Evolutionary conservation across 2,329 filamentous ascomycete species (phyloP).

Genomic region (Cladophialophora chaetospira): DNA sequence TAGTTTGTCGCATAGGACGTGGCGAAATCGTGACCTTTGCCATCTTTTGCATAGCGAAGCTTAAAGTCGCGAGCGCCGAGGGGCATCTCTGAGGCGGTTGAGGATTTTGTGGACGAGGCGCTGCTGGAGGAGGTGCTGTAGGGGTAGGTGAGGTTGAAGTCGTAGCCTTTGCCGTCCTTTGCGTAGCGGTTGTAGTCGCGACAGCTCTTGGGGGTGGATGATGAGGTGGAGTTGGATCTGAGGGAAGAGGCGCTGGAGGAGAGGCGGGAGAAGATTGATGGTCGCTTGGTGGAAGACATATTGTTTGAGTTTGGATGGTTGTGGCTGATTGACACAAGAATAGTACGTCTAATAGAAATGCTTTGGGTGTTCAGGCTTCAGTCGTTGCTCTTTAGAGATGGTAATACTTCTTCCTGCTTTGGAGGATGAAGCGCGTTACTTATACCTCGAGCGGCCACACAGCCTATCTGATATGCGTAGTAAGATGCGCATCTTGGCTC

Average conservation of each 20-base stretch:
- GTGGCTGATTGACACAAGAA: not conserved
- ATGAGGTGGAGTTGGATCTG: constrained; percentile 1
- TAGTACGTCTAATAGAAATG: too few relatives aligned
- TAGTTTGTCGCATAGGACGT: not conserved
- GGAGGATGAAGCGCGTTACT: not conserved
- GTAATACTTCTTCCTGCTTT: not conserved
- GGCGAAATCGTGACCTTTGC: constrained; percentile 17
- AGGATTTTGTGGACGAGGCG: not conserved
- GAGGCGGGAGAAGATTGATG: constrained; percentile 13
- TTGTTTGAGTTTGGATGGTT: not conserved
- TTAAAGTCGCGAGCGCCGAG: constrained; percentile 7
- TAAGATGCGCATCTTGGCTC: not conserved
- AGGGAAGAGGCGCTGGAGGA: constrained; percentile 5
- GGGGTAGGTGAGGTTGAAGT: constrained; percentile 15
- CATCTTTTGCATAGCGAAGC: constrained; percentile 19
- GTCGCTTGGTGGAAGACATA: constrained; percentile 11
- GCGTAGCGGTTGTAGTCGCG: constrained; percentile 11
- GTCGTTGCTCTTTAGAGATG: not conserved
- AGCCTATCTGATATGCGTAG: not conserved
- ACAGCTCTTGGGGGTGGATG: not conserved
- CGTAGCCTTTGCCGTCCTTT: constrained; percentile 19
- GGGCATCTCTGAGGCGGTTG: not conserved
- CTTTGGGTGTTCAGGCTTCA: too few relatives aligned
- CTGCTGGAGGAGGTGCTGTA: not conserved
- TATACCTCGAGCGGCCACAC: constrained; percentile 6